Conservation (phyloP, 2,329 filamentous ascomycete species). For the Parasarocladium wereldwijsianum region DNA sequence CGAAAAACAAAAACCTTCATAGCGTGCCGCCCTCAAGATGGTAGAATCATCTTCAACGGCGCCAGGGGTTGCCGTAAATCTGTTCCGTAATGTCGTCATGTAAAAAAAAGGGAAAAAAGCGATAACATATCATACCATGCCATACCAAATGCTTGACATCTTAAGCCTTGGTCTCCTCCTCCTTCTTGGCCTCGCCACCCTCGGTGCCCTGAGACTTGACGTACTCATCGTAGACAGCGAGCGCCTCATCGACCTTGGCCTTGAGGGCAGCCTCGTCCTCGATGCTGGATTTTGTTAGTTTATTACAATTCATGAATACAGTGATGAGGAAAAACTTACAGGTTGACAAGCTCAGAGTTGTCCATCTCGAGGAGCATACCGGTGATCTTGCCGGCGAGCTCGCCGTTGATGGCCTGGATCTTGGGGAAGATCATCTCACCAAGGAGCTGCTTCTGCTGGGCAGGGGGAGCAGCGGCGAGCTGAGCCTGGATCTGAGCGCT, state of each 20-base stretch:
- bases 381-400: constrained; percentile 97
- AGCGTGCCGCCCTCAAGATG: constrained; percentile 2
- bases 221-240: constrained; percentile 96
- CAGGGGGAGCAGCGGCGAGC: constrained; percentile 40
- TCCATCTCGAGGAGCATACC: constrained; percentile 99
- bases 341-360: constrained; percentile 79
- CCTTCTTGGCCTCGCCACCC: constrained; percentile 30
- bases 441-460: constrained; percentile 96
- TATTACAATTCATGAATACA: background rate
- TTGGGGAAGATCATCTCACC: constrained; percentile 98
- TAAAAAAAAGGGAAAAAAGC: too few species aligned
- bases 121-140: background rate
- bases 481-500: constrained; percentile 38
- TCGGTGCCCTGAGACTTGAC: constrained; percentile 62
- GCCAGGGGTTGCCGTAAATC: too few species aligned
- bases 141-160: constrained; percentile 4
- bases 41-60: too few species aligned
- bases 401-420: constrained; percentile 87
- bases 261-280: constrained; percentile 81
- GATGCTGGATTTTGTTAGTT: constrained; percentile 41
- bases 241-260: constrained; percentile 92
- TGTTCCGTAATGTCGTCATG: too few species aligned
- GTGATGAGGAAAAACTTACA: constrained; percentile 50
- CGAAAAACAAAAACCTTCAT: constrained; percentile 4
- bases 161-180: constrained; percentile 30